Evolutionary conservation across 2,329 filamentous ascomycete genomes (phyloP), one percentile per base, ranked within the genome.

Genomic region (Xylariaceae sp.): DNA sequence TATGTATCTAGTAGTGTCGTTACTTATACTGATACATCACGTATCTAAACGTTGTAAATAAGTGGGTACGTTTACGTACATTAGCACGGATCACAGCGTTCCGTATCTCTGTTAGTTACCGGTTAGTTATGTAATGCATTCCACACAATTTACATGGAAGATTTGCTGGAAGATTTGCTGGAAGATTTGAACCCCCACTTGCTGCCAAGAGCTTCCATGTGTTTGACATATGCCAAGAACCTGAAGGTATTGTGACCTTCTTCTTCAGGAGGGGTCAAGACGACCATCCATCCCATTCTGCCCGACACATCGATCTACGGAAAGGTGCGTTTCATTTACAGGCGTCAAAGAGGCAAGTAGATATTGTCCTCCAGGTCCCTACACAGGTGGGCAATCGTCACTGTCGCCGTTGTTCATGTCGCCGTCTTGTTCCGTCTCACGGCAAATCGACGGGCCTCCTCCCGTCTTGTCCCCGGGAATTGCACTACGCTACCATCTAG

Each of bases 401-500:
- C 40, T 29, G 29, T 9, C 26, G 32, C 19, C 46, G 34, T 39
- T 29, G 39, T 41, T 35, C 11, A 30, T 26, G 42, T 32, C 26
- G 19, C 29, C 11, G 44, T 44, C 31, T 26, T 35, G 27, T 47
- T 32, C 48, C 48, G 51, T 57, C 54, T 52, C 57, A 50, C 57
- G 54, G 50, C 40, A 50, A 52, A 45, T 54, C 57, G 54, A 54
- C 41, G 26, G 34, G 31, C 43, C 43, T 30, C 30, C 40, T 45
- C 50, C 42, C 27, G 32, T 32, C 40, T 45, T 52, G 39, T 50
- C 35, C 53, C 53, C 44, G 44, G 51, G 47, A 54, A 50, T 50
- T 53, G 44, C 50, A n/a, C 50, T 32, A 51, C 53, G n/a, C 51
- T 55, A 59, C 57, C 57, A 59, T 59, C 57, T 59, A 55, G 31